Evolutionary conservation across 805 yeast species (phyloP).

Genomic region (Metschnikowia dekortorum): DNA sequence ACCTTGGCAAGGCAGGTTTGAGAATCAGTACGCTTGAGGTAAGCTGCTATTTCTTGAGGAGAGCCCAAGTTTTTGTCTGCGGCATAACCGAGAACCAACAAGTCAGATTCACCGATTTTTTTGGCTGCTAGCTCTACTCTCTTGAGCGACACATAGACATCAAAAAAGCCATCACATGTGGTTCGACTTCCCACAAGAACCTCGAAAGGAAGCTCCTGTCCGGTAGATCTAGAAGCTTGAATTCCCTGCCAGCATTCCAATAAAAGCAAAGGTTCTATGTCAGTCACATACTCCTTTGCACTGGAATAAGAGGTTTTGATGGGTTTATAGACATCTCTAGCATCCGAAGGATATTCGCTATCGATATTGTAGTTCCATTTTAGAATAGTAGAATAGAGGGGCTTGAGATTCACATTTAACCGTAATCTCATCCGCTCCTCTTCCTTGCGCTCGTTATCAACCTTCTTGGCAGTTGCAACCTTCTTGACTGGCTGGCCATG

Average conservation of each 20-base stretch:
- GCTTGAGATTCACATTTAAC: slow-evolving; percentile 70
- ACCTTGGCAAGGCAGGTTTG: slow-evolving; percentile 78
- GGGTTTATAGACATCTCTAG: slow-evolving; percentile 33
- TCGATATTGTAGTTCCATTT: slow-evolving; percentile 68
- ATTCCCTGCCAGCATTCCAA: slow-evolving; percentile 94
- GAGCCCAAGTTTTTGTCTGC: slow-evolving; percentile 17
- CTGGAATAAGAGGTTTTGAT: slow-evolving; percentile 55
- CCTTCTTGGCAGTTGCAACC: slow-evolving; percentile 22
- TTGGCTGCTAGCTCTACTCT: slow-evolving; percentile 47
- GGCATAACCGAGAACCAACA: slow-evolving; percentile 53
- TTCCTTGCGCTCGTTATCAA: slow-evolving; percentile 43
- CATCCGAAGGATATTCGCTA: slow-evolving; percentile 57
- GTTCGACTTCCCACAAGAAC: slow-evolving; percentile 74
- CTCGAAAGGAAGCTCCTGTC: slow-evolving; percentile 57
- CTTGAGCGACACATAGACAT: slow-evolving; percentile 71
- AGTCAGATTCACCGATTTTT: slow-evolving; percentile 68
- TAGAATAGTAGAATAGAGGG: slow-evolving; percentile 65
- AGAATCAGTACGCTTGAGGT: slow-evolving; percentile 26
- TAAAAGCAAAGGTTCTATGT: slow-evolving; percentile 75
- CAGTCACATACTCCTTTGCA: slow-evolving; percentile 61
- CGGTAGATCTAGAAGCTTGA: slow-evolving; percentile 64
- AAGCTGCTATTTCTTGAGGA: slow-evolving; percentile 19
- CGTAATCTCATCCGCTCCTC: slow-evolving; percentile 77
- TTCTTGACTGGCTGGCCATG: slow-evolving; percentile 36
- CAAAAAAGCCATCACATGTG: slow-evolving; percentile 81